Evolutionary conservation across 208 protist genomes (phyloP), one percentile per base, ranked within the genome.

Genomic region (Crithidia bombi): DNA sequence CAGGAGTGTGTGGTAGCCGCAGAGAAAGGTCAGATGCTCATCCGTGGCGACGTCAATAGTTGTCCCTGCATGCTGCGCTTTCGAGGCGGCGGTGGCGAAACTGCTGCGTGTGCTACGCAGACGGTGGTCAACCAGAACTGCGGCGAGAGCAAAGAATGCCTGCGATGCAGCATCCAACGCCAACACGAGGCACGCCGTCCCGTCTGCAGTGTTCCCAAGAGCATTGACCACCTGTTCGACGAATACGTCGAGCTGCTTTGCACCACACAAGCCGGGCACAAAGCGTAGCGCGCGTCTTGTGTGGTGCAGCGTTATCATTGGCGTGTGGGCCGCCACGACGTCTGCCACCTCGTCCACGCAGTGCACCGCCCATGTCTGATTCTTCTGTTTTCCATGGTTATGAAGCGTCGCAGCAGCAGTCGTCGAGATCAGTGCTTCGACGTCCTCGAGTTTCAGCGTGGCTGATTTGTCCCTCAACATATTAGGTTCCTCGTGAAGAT

Each of bases 121-220:
- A 14, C 70, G 70, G 23, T 65, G 66, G 9, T 46, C 70, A 17
- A 76, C 28, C 15, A 76, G 35, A 21, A 51, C 55, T 0, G 70
- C 70, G 28, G 63, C 70, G n/a, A 76, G 36, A 23, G 63, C 64
- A 28, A 65, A 76, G n/a, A 76, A 76, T 19, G 35, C 36, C 32
- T 76, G 63, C 9, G 62, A 55, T 1, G 63, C 54, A 0, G 51
- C 11, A 7, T 76, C 70, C n/a, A 65, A 26, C 17, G 54, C 62
- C 32, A 76, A 38, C 55, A 76, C 70, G 15, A 76, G 46, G 6
- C 43, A 59, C 10, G 62, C 6, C n/a, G 11, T 2, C 12, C n/a
- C 17, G 1, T 21, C 0, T 17, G 41, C 54, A 19, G 15, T 65
- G 35, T 23, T 58, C 52, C 5, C 21, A 36, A 76, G 11, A 7